A percentile compares a stretch with the other conserved stretches of the same genome.
Evolutionary conservation across 2,329 filamentous ascomycete species (phyloP).

Genomic region (Plenodomus lindquistii): DNA sequence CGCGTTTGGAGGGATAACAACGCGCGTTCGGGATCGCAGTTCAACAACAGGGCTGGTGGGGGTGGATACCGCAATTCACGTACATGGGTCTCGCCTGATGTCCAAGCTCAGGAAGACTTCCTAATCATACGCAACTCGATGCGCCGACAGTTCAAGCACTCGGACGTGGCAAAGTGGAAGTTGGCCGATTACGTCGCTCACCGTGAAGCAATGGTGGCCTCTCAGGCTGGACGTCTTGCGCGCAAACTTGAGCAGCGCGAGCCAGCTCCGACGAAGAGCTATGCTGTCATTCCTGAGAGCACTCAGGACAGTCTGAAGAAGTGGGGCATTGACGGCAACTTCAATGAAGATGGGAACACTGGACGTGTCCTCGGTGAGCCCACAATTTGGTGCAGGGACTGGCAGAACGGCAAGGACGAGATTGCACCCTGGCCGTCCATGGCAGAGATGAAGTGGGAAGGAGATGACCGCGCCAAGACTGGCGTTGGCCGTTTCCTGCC

Average conservation of each 20-base stretch:
- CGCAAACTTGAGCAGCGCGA: slow-evolving; percentile 17
- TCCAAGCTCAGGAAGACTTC: slow-evolving; percentile 31
- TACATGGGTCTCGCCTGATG: slow-evolving; percentile 33
- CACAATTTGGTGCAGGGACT: slow-evolving; percentile 48
- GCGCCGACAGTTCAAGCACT: slow-evolving; percentile 39
- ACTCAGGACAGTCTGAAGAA: slow-evolving; percentile 14
- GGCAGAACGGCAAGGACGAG: slow-evolving; percentile 38
- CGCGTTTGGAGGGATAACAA: slow-evolving; percentile 1
- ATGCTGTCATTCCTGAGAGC: slow-evolving; percentile 10
- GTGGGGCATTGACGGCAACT: slow-evolving; percentile 25
- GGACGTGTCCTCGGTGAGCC: slow-evolving; percentile 41
- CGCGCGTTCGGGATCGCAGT: slow-evolving; percentile 1
- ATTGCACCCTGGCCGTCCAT: slow-evolving; percentile 47
- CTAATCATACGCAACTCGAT: slow-evolving; percentile 39
- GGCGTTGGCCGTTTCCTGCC: slow-evolving; percentile 48
- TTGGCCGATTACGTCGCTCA: slow-evolving; percentile 37
- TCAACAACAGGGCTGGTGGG: slow-evolving; percentile 5
- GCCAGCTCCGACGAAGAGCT: slow-evolving; percentile 3
- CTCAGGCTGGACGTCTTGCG: slow-evolving; percentile 18
- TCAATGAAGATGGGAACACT: slow-evolving; percentile 24
- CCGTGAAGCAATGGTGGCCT: slow-evolving; percentile 27
- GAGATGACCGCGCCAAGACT: slow-evolving; percentile 51
- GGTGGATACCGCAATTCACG: slow-evolving; percentile 19
- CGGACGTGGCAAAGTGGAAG: slow-evolving; percentile 40
- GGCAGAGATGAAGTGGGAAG: slow-evolving; percentile 53